Base-by-base conservation (phyloP, 2,329 filamentous ascomycete species). In the Arachnomyces sp. region DNA sequence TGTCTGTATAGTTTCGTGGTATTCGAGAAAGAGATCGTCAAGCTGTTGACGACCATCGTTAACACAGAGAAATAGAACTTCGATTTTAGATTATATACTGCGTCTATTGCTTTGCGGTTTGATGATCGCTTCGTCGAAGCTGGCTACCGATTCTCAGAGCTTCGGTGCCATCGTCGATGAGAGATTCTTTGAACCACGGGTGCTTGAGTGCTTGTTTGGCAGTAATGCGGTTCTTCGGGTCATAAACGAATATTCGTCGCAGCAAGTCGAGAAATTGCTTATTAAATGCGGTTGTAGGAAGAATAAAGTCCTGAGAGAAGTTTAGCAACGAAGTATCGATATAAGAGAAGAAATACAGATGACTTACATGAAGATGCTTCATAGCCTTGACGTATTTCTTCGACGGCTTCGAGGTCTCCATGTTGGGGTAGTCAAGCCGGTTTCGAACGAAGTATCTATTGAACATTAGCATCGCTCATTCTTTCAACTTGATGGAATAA, bases 361-460 rank as follows among this genome's bases (percentile, higher is more conserved):
- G 38, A 59, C 73, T 52, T 69, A 79, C 75, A 40, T 69, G 66
- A 39, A 79, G 63, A 47, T 69, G 70, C 61, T 80, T 82, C 78
- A 82, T 82, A n/a, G 75, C 77, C 51, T 75, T 75, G 44, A 82
- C 78, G 52, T 81, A 82, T 62, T 80, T 82, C 51, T 70, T 72
- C 15, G 77, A 81, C 16, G 77, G 74, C 48, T 76, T 74, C 11
- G 76, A 74, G 1, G 78, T 82, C 37, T 82, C 78, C 5, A 62
- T 62, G 47, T 79, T 78, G 0, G 78, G 78, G 52, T 82, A 82
- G 51, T 80, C 75, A 28, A 82, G 67, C 52, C 73, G 76, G 40
- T 68, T 69, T 38, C 70, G 59, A 38, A 56, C 68, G 62, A 79
- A 79, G 51, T 77, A 77, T 46, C 72, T 73, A 49, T 44, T 44